A percentile compares a stretch with the other conserved stretches of the same genome.
phyloP scores from a whole-genome alignment of 2,329 filamentous ascomycete genomes.

The Botrytis fabae region DNA sequence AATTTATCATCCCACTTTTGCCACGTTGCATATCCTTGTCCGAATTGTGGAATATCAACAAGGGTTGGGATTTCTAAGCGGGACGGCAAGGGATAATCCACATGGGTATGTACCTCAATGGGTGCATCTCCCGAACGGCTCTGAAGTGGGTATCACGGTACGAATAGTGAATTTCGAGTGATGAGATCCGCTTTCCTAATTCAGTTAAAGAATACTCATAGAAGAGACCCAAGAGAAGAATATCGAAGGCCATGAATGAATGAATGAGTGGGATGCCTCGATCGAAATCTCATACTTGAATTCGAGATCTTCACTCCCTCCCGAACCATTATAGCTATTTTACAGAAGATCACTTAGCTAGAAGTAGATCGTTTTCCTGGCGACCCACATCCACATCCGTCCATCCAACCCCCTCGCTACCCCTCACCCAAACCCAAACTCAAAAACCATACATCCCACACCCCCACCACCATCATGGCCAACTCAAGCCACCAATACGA shows the following conservation, averaged over 20 bases:
- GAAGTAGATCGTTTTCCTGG: neutral
- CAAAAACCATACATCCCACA: neutral
- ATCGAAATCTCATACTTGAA: neutral
- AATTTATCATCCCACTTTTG: neutral
- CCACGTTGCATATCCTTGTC: constrained; percentile 5
- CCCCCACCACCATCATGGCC: constrained; percentile 28
- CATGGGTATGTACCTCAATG: constrained; percentile 2
- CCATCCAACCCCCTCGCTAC: neutral
- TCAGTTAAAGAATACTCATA: no score
- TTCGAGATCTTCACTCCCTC: neutral
- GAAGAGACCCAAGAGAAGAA: neutral
- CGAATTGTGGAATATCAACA: neutral
- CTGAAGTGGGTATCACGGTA: neutral
- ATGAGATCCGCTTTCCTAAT: neutral
- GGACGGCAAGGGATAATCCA: neutral
- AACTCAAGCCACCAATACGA: constrained; percentile 28
- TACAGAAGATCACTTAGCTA: neutral
- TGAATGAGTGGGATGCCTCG: neutral
- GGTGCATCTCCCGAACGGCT: neutral
- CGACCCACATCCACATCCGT: neutral
- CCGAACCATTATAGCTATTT: neutral
- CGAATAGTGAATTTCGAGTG: neutral
- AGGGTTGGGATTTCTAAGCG: neutral
- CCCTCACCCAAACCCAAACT: neutral
- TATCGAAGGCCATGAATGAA: neutral